Conservation (phyloP, 805 yeast genomes). For the Candida nonsorbophila region DNA sequence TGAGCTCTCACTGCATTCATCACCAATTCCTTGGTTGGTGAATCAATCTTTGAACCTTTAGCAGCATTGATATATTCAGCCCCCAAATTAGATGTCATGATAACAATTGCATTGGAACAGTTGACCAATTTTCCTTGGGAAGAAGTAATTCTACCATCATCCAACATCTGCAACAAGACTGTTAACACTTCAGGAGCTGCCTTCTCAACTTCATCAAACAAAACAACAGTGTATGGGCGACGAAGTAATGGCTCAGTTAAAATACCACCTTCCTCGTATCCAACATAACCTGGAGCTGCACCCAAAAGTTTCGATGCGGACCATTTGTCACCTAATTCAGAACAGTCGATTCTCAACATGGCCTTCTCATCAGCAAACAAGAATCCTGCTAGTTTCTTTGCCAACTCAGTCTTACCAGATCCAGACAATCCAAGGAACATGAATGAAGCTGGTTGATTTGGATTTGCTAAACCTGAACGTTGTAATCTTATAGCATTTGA, state of each 20-base stretch:
- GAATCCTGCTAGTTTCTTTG: slow-evolving; percentile 94
- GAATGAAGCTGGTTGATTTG: slow-evolving; percentile 95
- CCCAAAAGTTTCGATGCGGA: slow-evolving; percentile 93
- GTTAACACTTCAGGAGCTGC: slow-evolving; percentile 98
- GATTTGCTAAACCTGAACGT: slow-evolving; percentile 93
- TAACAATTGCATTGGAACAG: slow-evolving; percentile 86
- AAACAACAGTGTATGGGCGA: slow-evolving; percentile 91
- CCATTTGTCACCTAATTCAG: slow-evolving; percentile 93
- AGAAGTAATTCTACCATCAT: slow-evolving; percentile 94
- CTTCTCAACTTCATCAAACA: slow-evolving; percentile 96
- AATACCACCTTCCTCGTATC: slow-evolving; percentile 96
- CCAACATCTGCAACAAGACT: slow-evolving; percentile 83
- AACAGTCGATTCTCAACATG: slow-evolving; percentile 96
- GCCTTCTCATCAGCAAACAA: slow-evolving; percentile 94
- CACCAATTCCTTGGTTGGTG: slow-evolving; percentile 67
- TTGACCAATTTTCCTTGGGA: slow-evolving; percentile 91
- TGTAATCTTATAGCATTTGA: slow-evolving; percentile 90
- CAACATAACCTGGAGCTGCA: slow-evolving; percentile 93
- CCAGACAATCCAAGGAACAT: slow-evolving; percentile 93
- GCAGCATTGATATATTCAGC: slow-evolving; percentile 78
- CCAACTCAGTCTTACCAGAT: slow-evolving; percentile 97
- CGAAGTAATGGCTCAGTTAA: slow-evolving; percentile 87
- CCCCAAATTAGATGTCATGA: slow-evolving; percentile 96
- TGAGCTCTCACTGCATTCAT: slow-evolving; percentile 81
- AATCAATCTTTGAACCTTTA: slow-evolving; percentile 60